A percentile compares a stretch with the other conserved stretches of the same genome.
Evolutionary conservation across 371 early-diverging fungal genomes (phyloP).

Genomic region (Cokeromyces recurvatus): DNA sequence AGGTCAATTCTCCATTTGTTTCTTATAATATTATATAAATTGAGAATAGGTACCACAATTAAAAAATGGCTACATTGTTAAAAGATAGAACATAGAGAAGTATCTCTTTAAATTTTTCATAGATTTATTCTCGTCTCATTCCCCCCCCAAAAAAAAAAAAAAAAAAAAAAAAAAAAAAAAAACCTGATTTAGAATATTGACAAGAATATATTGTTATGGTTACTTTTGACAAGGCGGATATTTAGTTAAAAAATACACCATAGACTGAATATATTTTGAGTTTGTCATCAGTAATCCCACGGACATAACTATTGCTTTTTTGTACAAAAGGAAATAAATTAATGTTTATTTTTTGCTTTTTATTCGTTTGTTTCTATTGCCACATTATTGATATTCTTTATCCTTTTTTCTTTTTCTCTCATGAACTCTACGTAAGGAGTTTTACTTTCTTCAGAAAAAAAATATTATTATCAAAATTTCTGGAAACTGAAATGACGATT

Average conservation of each 20-base stretch:
- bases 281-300: constrained; percentile 21
- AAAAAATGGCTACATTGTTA: neutral
- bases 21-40: neutral
- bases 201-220: too few relatives aligned
- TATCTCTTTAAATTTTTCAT: neutral
- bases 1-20: constrained; percentile 4
- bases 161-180: neutral
- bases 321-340: neutral
- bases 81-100: neutral
- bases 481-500: too few relatives aligned
- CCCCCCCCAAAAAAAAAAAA: neutral
- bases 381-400: too few relatives aligned
- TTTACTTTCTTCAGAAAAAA: neutral
- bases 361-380: too few relatives aligned
- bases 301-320: neutral
- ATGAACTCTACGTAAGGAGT: neutral
- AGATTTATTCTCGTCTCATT: too few relatives aligned
- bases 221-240: too few relatives aligned
- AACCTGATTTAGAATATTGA: constrained; percentile 1
- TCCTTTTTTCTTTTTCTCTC: neutral
- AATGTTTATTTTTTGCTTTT: neutral
- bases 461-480: too few relatives aligned
- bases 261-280: constrained; percentile 7
- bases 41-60: neutral
- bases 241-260: too few relatives aligned